Percentiles rank a stretch among this genome's conserved stretches.
Conservation (phyloP, 2,329 filamentous ascomycete genomes). For the Cercospora sp. region DNA sequence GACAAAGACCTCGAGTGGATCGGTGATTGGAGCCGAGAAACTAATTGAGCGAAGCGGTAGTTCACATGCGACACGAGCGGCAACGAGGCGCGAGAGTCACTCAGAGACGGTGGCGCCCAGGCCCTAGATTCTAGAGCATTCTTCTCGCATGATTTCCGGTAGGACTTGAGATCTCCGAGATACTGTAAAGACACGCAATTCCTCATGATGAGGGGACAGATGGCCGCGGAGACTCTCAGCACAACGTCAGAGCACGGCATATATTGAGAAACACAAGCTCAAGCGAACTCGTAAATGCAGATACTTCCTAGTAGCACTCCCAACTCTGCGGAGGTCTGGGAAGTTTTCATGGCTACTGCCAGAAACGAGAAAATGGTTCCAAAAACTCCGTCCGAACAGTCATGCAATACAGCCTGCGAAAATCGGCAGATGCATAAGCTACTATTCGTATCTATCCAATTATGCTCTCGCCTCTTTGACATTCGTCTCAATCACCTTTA, state of each 20-base stretch:
- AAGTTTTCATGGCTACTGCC: background rate
- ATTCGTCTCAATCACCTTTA: conserved; percentile 34
- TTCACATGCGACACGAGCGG: background rate
- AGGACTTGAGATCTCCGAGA: background rate
- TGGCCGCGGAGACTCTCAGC: background rate
- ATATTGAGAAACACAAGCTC: background rate
- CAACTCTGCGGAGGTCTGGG: background rate
- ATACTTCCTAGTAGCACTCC: background rate
- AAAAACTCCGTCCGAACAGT: background rate
- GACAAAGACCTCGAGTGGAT: conserved; percentile 61
- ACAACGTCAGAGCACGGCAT: background rate
- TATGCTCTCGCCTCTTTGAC: conserved; percentile 25
- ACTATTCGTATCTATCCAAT: background rate
- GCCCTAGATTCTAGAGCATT: background rate
- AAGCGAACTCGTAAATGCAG: background rate
- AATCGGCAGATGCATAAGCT: background rate
- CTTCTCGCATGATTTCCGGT: background rate
- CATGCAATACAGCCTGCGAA: background rate
- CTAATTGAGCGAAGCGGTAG: conserved; percentile 20
- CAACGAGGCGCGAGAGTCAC: background rate
- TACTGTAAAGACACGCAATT: background rate
- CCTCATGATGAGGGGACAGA: background rate
- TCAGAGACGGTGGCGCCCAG: background rate
- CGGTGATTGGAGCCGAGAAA: conserved; percentile 38
- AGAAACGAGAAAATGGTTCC: background rate